Base-by-base conservation (phyloP, 768 basidiomycete species). In the Rhodotorula taiwanensis region DNA sequence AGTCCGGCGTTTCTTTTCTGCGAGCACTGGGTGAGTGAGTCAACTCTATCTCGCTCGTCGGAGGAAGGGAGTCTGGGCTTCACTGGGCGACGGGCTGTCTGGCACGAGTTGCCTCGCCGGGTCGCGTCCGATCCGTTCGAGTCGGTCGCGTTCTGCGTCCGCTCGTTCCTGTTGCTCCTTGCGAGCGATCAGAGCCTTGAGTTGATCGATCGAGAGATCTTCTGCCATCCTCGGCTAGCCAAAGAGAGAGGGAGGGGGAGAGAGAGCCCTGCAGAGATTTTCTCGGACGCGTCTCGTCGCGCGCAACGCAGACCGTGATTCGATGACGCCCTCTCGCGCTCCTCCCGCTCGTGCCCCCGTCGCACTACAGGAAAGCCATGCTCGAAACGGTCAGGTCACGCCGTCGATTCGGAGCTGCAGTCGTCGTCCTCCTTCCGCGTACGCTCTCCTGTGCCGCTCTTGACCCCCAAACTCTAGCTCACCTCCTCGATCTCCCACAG, bases 1-100 rank as follows among this genome's bases (percentile, higher is more conserved):
- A 20, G 41, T 13, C 15, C 52, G 28, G 39, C 50, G 60, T 48
- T 63, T 67, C 66, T 67, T 67, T 23, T 61, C 66, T 67, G 56
- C 10, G 4, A 10, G 16, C 28, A n/a, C 8, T 25, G 5, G 4
- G 30, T 5, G 21, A n/a, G 39, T n/a, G 23, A 21, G 18, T n/a
- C n/a, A n/a, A n/a, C n/a, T n/a, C n/a, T 2, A 5, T n/a, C 18
- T 23, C 13, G 6, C 14, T 9, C 1, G 30, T 16, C 18, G 0
- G 18, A 34, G 10, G 15, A n/a, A 20, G 28, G 28, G 13, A n/a
- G 14, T 4, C 15, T 15, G 1, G 31, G 16, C 34, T 50, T 39
- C 7, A 67, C 66, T 49, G 3, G 66, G 62, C 1, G 58, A 60
- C 5, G 66, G 66, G 18, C 50, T 53, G 14, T n/a, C 52, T 2